Evolutionary conservation across 805 yeast genomes (phyloP).

Genomic region (Zygoascus ofunaensis): DNA sequence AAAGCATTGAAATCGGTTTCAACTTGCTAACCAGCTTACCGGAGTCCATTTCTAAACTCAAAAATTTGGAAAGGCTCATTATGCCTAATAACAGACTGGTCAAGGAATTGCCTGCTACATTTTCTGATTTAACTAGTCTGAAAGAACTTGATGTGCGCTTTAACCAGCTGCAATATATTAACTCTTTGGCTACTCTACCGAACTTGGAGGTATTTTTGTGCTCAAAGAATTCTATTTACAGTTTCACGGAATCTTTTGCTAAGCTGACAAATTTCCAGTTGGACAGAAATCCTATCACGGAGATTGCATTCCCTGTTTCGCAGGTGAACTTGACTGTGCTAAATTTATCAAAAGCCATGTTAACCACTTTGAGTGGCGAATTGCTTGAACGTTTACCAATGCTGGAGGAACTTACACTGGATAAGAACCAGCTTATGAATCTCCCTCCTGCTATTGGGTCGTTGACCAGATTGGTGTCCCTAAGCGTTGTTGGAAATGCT

Average conservation of each 20-base stretch:
- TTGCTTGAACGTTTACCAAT: constrained; percentile 54
- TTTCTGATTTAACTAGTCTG: constrained; percentile 46
- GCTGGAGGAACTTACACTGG: constrained; percentile 64
- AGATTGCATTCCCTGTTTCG: constrained; percentile 43
- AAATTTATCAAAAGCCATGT: constrained; percentile 72
- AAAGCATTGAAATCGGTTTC: constrained; percentile 71
- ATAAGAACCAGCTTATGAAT: constrained; percentile 70
- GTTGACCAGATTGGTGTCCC: constrained; percentile 48
- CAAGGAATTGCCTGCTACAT: constrained; percentile 42
- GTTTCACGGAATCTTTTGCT: constrained; percentile 53
- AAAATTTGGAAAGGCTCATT: constrained; percentile 56
- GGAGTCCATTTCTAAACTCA: constrained; percentile 46
- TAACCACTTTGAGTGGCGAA: constrained; percentile 60
- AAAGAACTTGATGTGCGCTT: constrained; percentile 70
- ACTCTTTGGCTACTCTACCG: constrained; percentile 47
- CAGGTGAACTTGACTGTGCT: constrained; percentile 58
- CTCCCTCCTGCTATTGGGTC: constrained; percentile 61
- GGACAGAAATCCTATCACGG: constrained; percentile 78
- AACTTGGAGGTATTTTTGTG: constrained; percentile 63
- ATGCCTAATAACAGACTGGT: constrained; percentile 63
- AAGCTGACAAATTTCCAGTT: constrained; percentile 60
- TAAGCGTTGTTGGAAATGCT: constrained; percentile 69
- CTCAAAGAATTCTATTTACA: constrained; percentile 66
- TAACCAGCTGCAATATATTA: constrained; percentile 46
- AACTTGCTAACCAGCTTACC: constrained; percentile 62